These are phyloP conservation scores for Chamaecyparis obtusa DNA, from an alignment of 75 land plant species.

Conservation along the genomic window DNA sequence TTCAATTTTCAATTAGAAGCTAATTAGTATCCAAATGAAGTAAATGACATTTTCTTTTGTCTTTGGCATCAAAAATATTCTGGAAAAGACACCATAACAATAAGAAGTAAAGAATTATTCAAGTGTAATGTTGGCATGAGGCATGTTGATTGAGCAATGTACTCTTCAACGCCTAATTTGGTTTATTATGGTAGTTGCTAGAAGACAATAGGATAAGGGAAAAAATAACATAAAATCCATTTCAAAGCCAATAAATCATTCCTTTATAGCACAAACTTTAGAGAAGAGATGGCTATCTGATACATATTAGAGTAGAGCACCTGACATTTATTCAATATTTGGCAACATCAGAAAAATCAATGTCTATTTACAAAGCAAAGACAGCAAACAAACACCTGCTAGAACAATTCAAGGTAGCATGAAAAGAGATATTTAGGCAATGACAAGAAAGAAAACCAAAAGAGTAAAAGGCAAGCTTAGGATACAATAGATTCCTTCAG, in stretches of 20 bases:
- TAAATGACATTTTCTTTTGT: too few relatives aligned
- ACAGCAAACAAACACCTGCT: background rate
- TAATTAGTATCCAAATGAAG: too few relatives aligned
- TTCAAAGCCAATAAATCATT: background rate
- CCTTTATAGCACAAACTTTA: background rate
- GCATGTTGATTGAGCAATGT: background rate
- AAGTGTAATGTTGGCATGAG: background rate
- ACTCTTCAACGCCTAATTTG: background rate
- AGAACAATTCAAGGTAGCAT: background rate
- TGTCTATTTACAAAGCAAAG: background rate
- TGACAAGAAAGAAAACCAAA: background rate
- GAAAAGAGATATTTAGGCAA: background rate
- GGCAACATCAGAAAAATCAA: background rate
- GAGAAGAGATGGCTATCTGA: background rate
- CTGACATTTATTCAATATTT: background rate
- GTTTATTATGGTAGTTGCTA: background rate
- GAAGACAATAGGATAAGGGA: background rate
- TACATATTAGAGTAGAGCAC: background rate
- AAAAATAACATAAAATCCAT: background rate
- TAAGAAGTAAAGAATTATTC: background rate
- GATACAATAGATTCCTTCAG: background rate
- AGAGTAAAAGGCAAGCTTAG: background rate
- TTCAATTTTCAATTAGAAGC: too few relatives aligned
- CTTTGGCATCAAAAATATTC: too few relatives aligned
- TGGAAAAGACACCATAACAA: background rate